Conservation (phyloP, 2,329 filamentous ascomycete genomes). For the Xylariaceae sp. region DNA sequence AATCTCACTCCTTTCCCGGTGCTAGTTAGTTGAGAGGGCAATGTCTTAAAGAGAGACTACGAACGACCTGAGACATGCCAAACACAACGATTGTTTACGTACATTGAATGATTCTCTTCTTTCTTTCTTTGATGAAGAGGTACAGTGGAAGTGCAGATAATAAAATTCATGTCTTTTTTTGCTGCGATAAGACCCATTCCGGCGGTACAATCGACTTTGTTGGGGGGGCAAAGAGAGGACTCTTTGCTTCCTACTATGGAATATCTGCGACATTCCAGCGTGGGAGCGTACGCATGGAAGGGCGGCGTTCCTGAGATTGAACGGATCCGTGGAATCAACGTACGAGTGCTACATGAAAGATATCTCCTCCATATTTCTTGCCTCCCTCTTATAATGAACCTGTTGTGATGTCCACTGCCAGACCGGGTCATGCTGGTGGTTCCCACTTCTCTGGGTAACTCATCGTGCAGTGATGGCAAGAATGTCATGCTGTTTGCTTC, state of each 20-base stretch:
- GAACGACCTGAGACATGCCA: conserved; percentile 16
- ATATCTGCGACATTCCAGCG: conserved; percentile 4
- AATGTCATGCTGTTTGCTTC: not conserved
- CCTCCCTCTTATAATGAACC: not conserved
- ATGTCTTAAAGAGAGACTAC: not conserved
- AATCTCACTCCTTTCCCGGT: not conserved
- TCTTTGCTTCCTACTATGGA: not conserved
- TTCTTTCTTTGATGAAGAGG: too few species aligned
- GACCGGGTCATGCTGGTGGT: not conserved
- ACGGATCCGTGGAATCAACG: not conserved
- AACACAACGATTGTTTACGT: conserved; percentile 9
- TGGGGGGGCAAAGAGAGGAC: not conserved
- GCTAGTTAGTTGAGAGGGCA: not conserved
- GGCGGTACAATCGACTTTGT: conserved; percentile 15
- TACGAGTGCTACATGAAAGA: not conserved
- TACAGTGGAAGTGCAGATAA: too few species aligned
- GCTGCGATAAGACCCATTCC: not conserved
- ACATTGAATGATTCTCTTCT: not conserved
- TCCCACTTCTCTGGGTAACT: not conserved
- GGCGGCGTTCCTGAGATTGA: not conserved
- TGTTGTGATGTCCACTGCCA: not conserved
- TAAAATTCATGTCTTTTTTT: too few species aligned
- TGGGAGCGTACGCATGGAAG: not conserved
- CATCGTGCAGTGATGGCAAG: not conserved
- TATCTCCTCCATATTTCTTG: not conserved